Conservation (phyloP, 2,329 filamentous ascomycete genomes). For the Pseudophaeomoniella oleicola region DNA sequence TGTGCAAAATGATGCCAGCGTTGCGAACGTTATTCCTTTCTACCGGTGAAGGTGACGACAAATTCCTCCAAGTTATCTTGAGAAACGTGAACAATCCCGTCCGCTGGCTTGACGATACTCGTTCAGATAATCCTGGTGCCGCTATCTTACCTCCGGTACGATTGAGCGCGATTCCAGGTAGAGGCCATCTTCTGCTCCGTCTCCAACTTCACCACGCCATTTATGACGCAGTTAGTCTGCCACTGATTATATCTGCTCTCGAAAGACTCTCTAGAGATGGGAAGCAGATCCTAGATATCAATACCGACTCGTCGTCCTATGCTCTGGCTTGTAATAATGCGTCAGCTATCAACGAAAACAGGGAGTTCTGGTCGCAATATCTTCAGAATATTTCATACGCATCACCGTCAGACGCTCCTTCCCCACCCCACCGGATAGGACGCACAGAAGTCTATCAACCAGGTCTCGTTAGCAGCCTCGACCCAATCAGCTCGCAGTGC, state of each 20-base stretch:
- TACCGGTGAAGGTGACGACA: conserved; percentile 29
- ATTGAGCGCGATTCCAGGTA: conserved; percentile 19
- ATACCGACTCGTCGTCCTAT: conserved; percentile 12
- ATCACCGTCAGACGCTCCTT: conserved; percentile 2
- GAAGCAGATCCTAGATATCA: conserved; percentile 6
- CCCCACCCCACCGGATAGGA: conserved; percentile 1
- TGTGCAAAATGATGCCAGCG: conserved; percentile 45
- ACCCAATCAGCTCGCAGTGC: conserved; percentile 26
- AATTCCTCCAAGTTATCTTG: conserved; percentile 51
- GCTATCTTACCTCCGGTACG: conserved; percentile 15
- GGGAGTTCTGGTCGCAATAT: conserved; percentile 31
- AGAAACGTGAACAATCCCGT: conserved; percentile 22
- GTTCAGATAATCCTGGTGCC: conserved; percentile 7
- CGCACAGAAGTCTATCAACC: conserved; percentile 34
- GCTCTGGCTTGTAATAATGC: background rate
- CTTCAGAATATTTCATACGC: conserved; percentile 11
- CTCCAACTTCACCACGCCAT: conserved; percentile 69
- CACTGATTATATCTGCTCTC: conserved; percentile 43
- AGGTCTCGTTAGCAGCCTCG: conserved; percentile 27
- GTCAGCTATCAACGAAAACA: conserved; percentile 14
- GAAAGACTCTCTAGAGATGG: conserved; percentile 24
- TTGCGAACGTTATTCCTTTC: conserved; percentile 54
- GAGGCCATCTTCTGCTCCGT: conserved; percentile 20
- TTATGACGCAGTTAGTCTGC: conserved; percentile 74
- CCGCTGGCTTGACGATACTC: conserved; percentile 11